Conservation (phyloP, 495 filamentous ascomycete genomes). For the Penicillium longicatenatum region DNA sequence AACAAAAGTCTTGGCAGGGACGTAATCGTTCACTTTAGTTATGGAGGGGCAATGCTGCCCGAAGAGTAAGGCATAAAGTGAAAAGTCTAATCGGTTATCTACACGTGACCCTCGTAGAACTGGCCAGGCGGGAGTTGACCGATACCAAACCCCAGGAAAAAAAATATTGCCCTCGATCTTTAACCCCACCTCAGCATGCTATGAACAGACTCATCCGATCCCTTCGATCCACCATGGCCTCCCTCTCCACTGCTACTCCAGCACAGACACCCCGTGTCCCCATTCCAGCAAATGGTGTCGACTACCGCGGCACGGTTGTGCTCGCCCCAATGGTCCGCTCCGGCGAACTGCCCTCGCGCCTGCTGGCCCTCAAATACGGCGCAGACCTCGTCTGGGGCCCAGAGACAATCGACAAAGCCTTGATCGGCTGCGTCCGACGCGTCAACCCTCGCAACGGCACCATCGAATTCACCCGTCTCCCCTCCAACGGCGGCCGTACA, state of each 20-base stretch:
- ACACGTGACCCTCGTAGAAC: slow-evolving; percentile 24
- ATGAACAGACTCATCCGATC: slow-evolving; percentile 48
- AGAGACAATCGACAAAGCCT: slow-evolving; percentile 86
- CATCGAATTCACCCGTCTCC: slow-evolving; percentile 78
- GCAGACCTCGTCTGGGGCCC: slow-evolving; percentile 98
- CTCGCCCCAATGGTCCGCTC: slow-evolving; percentile 97
- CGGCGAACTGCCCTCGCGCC: slow-evolving; percentile 87
- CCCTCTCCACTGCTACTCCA: slow-evolving; percentile 24
- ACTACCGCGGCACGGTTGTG: slow-evolving; percentile 90
- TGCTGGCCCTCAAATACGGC: slow-evolving; percentile 88
- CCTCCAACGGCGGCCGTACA: slow-evolving; percentile 63
- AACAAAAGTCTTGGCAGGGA: background rate
- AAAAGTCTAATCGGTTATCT: slow-evolving; percentile 20
- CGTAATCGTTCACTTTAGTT: background rate
- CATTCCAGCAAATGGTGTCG: slow-evolving; percentile 85
- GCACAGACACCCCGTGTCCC: slow-evolving; percentile 57
- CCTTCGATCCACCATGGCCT: slow-evolving; percentile 56
- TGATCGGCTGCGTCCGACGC: slow-evolving; percentile 81
- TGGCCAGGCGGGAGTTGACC: slow-evolving; percentile 17
- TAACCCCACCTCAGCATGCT: slow-evolving; percentile 29
- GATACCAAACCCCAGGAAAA: slow-evolving; percentile 12
- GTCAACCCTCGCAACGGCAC: slow-evolving; percentile 71
- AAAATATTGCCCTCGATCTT: slow-evolving; percentile 11
- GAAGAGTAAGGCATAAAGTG: background rate
- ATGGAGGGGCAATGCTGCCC: background rate